Conservation (phyloP, 805 yeast species). For the Saccharomycopsis oosterbeekiorum region DNA sequence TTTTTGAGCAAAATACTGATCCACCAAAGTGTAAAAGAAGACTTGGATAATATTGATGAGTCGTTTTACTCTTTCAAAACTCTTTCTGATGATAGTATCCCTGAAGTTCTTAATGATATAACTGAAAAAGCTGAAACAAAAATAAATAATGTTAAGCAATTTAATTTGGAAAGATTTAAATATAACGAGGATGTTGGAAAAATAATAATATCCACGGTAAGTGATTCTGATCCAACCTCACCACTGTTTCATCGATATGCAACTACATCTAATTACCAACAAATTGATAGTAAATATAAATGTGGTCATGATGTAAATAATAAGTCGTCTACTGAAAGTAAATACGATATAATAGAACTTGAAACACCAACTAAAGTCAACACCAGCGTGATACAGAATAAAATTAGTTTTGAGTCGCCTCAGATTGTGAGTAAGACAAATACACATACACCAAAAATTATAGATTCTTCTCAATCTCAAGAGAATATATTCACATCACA, state of each 20-base stretch:
- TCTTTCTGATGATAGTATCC: background rate
- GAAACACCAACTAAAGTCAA: background rate
- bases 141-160: background rate
- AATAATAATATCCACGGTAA: background rate
- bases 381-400: background rate
- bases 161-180: background rate
- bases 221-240: background rate
- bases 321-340: background rate
- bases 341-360: background rate
- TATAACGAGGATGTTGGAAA: background rate
- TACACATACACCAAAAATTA: background rate
- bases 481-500: background rate
- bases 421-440: background rate
- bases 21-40: background rate
- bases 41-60: background rate
- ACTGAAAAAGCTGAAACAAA: background rate
- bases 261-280: background rate
- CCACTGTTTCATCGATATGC: background rate
- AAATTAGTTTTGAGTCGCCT: background rate
- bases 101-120: background rate
- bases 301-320: background rate
- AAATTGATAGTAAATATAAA: background rate
- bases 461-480: conserved; percentile 2
- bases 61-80: background rate
- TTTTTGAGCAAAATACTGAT: background rate